Evolutionary conservation across 495 filamentous ascomycete genomes (phyloP).

Genomic region (Talaromyces nanjingensis): DNA sequence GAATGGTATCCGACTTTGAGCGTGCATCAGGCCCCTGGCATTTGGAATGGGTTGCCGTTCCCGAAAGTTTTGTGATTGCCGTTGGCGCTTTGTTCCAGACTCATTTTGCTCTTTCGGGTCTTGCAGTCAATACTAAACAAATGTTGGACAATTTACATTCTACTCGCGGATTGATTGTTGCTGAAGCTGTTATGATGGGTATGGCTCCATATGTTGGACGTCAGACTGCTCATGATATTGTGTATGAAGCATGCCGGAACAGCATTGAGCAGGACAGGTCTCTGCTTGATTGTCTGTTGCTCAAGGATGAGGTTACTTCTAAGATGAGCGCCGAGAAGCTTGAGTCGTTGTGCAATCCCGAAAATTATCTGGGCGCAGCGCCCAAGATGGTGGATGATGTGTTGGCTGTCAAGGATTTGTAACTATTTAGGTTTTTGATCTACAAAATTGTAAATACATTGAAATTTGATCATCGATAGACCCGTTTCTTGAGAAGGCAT

Average conservation of each 20-base stretch:
- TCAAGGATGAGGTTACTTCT: constrained; percentile 30
- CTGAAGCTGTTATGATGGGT: constrained; percentile 52
- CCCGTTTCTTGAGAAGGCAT: neutral
- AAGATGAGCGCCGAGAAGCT: constrained; percentile 33
- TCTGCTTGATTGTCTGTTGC: constrained; percentile 32
- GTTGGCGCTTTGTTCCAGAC: constrained; percentile 43
- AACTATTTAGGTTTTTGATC: neutral
- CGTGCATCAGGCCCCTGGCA: constrained; percentile 47
- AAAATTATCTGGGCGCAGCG: constrained; percentile 43
- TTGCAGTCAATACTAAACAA: constrained; percentile 37
- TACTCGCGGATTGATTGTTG: constrained; percentile 44
- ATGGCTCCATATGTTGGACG: constrained; percentile 41
- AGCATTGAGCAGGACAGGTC: constrained; percentile 36
- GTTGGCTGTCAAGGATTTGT: constrained; percentile 20
- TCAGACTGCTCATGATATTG: constrained; percentile 44
- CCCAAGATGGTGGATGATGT: constrained; percentile 45
- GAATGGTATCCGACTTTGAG: constrained; percentile 49
- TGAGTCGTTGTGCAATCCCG: constrained; percentile 37
- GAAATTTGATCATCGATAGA: neutral
- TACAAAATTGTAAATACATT: neutral
- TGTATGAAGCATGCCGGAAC: constrained; percentile 47
- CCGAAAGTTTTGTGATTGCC: constrained; percentile 44
- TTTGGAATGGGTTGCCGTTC: constrained; percentile 47
- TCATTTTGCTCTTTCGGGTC: constrained; percentile 37
- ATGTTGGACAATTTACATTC: constrained; percentile 44